A percentile compares a stretch with the other conserved stretches of the same genome.
Evolutionary conservation across 306 rosid species (phyloP).

Genomic region (Vigna radiata): DNA sequence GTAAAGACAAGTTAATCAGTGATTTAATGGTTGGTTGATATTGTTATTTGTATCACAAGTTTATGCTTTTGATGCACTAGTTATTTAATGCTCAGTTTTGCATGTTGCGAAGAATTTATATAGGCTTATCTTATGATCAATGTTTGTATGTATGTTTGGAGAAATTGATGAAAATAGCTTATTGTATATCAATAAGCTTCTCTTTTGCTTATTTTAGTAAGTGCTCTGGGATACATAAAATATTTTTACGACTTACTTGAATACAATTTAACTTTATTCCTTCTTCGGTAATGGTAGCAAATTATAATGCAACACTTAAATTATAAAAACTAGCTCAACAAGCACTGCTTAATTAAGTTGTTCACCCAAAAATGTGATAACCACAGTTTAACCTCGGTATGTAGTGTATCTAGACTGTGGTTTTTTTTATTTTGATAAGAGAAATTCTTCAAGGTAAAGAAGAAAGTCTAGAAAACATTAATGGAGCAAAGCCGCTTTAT

Average conservation of each 20-base stretch:
- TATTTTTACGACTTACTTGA: background rate
- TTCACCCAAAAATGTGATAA: conserved; percentile 13
- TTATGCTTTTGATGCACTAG: conserved; percentile 5
- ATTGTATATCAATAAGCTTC: background rate
- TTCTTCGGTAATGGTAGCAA: background rate
- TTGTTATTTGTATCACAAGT: conserved; percentile 12
- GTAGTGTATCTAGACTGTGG: background rate
- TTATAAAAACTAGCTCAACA: background rate
- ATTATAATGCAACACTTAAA: background rate
- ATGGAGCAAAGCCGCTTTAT: background rate
- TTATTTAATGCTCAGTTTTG: conserved; percentile 16
- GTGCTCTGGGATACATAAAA: background rate
- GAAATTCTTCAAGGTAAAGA: background rate
- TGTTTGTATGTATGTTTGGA: background rate
- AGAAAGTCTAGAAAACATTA: conserved; percentile 15
- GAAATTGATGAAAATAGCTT: background rate
- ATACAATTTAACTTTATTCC: background rate
- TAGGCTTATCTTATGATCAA: background rate
- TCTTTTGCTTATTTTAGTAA: background rate
- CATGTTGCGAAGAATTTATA: background rate
- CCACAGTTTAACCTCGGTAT: background rate
- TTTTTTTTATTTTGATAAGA: background rate
- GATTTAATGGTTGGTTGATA: conserved; percentile 21
- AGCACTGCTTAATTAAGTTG: background rate
- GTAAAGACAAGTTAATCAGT: conserved; percentile 20